phyloP scores from a whole-genome alignment of 2,329 filamentous ascomycete species.

The Coleophoma eucalyptorum region DNA sequence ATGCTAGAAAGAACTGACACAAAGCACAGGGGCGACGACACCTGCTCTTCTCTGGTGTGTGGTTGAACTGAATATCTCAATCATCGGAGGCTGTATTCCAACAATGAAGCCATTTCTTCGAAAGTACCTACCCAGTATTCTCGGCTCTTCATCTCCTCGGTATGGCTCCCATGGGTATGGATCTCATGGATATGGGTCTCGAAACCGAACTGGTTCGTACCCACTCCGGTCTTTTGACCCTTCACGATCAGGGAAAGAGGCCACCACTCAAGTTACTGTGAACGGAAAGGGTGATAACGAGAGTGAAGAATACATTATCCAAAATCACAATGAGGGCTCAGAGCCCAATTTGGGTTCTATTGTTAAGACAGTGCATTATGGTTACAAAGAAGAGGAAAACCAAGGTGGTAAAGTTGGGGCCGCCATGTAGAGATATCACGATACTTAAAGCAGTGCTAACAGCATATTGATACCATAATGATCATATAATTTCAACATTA shows the following conservation, averaged over 20 bases:
- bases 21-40: slow-evolving; percentile 1
- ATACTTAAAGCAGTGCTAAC: too few species aligned
- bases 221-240: background rate
- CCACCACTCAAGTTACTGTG: background rate
- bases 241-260: background rate
- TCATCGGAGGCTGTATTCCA: slow-evolving; percentile 5
- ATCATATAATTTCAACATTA: too few species aligned
- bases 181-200: background rate
- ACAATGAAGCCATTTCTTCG: slow-evolving; percentile 6
- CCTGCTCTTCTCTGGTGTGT: slow-evolving; percentile 14
- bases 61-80: slow-evolving; percentile 4
- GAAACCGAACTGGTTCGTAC: background rate
- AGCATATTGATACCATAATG: too few species aligned
- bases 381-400: background rate
- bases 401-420: too few species aligned
- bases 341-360: background rate
- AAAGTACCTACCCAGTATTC: slow-evolving; percentile 13
- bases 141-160: slow-evolving; percentile 1
- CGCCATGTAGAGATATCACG: too few species aligned
- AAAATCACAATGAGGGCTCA: background rate
- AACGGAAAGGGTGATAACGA: background rate
- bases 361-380: background rate
- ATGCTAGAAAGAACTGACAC: background rate
- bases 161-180: background rate
- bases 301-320: background rate